Percentiles rank a stretch among this genome's conserved stretches.
These are phyloP conservation scores for Picea sitchensis DNA, from an alignment of 75 land plant species.

Conservation along the genomic window DNA sequence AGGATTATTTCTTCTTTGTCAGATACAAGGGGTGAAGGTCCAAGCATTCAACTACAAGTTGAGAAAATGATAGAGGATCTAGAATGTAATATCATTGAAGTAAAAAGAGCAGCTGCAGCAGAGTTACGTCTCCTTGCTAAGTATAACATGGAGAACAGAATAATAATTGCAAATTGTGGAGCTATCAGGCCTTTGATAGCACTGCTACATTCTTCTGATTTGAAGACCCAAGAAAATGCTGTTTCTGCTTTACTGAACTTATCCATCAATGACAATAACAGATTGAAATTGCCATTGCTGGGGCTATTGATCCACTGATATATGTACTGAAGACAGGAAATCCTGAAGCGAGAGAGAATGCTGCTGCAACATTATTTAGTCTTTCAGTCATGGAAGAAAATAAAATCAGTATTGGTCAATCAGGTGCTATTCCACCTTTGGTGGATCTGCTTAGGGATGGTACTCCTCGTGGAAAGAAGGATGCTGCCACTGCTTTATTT, in stretches of 20 bases:
- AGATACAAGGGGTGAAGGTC: conserved; percentile 20
- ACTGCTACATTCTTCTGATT: conserved; percentile 37
- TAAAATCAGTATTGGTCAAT: conserved; percentile 53
- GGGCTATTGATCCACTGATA: conserved; percentile 75
- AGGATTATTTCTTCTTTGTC: conserved; percentile 14
- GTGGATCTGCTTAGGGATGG: conserved; percentile 48
- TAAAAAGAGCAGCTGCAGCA: conserved; percentile 27
- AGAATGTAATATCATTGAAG: conserved; percentile 12
- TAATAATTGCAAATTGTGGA: conserved; percentile 29
- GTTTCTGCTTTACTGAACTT: conserved; percentile 73
- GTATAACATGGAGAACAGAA: conserved; percentile 38
- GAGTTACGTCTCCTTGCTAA: conserved; percentile 36
- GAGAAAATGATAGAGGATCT: conserved; percentile 24
- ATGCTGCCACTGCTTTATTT: conserved; percentile 68
- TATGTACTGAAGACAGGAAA: conserved; percentile 68
- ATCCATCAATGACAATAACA: conserved; percentile 73
- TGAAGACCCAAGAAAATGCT: conserved; percentile 72
- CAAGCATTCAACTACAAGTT: conserved; percentile 27
- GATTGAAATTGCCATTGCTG: conserved; percentile 59
- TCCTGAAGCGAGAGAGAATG: conserved; percentile 45
- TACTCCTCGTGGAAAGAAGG: conserved; percentile 51
- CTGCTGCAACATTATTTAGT: conserved; percentile 61
- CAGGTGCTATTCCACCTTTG: conserved; percentile 61
- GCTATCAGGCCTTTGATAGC: conserved; percentile 42
- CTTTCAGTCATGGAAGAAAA: conserved; percentile 48